Base-by-base conservation (phyloP, 139 green algal species). In the Limnomonas spitsbergensis region DNA sequence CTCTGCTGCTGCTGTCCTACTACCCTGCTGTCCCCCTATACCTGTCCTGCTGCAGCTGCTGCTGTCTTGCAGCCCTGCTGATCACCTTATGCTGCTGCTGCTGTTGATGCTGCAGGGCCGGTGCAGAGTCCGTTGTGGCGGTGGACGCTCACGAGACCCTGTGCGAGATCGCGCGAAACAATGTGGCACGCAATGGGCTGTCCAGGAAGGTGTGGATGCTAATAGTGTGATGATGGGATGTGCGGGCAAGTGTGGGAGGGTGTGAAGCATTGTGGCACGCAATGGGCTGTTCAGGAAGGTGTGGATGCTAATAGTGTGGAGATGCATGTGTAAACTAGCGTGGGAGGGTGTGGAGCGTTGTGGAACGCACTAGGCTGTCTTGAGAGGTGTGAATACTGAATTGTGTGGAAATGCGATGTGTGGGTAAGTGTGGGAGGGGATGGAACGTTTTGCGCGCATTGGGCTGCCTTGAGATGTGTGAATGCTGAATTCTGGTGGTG, bases 131-230 rank as follows among this genome's bases (percentile, higher is more conserved):
- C 0, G 38, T 14, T 3, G 32, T 72, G n/a, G 52, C 74, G 20
- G 1, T 38, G 6, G 52, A 53, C 4, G 76, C 29, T n/a, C 53
- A 38, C 47, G 38, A 14, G 1, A 42, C 54, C 14, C 61, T 53
- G n/a, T 3, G 31, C 66, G 37, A 69, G 35, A 66, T 69, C 24
- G 78, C 78, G 20, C 29, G 34, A 29, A 26, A 26, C 27, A 78
- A 78, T 54, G 70, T 69, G 38, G 78, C 78, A 27, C 29, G 34
- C 29, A 82, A 82, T 29, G 77, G 69, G 4, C 42, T 24, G 37
- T 39, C 40, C 34, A 42, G 4, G 1, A 70, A 61, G 47, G 47
- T 61, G 47, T 20, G 47, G n/a, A n/a, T n/a, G 47, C 47, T 61
- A 61, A 20, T 61, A 61, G 14, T 61, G 47, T 61, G 47, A 29